Evolutionary conservation across 176 grass and related monocot genomes (phyloP).

Genomic region (Eragrostis curvula): DNA sequence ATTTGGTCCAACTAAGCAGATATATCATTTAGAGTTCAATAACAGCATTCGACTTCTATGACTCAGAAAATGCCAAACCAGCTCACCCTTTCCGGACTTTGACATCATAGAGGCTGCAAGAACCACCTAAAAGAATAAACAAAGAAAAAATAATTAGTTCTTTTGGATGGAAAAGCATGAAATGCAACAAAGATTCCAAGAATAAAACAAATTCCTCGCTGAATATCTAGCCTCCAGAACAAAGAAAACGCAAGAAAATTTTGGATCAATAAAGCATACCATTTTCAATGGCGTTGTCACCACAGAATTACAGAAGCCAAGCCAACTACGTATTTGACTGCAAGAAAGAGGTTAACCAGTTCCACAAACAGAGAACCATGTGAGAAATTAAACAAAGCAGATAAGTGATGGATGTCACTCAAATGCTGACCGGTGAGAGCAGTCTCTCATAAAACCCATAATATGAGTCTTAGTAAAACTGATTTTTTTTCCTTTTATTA

Average conservation of each 20-base stretch:
- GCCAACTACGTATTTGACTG: constrained; percentile 10
- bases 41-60: neutral
- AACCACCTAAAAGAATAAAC: constrained; percentile 56
- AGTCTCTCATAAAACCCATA: neutral
- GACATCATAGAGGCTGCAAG: constrained; percentile 74
- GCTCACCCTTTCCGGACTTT: constrained; percentile 82
- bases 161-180: neutral
- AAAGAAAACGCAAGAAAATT: constrained; percentile 13
- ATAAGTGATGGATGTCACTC: neutral
- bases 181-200: constrained; percentile 8
- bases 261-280: constrained; percentile 40
- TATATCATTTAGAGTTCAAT: neutral
- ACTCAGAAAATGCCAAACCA: constrained; percentile 22
- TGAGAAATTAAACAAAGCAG: constrained; percentile 20
- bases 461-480: neutral
- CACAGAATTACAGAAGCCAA: constrained; percentile 32
- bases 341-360: constrained; percentile 35
- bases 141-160: constrained; percentile 33
- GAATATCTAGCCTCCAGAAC: neutral
- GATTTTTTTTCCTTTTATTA: neutral
- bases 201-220: neutral
- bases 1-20: neutral
- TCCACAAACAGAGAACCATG: constrained; percentile 3
- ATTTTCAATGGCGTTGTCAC: constrained; percentile 45
- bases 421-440: neutral